A percentile compares a stretch with the other conserved stretches of the same genome.
These are phyloP conservation scores for Hypoxylon sp. DNA, from an alignment of 2,329 filamentous ascomycete species.

Conservation along the genomic window DNA sequence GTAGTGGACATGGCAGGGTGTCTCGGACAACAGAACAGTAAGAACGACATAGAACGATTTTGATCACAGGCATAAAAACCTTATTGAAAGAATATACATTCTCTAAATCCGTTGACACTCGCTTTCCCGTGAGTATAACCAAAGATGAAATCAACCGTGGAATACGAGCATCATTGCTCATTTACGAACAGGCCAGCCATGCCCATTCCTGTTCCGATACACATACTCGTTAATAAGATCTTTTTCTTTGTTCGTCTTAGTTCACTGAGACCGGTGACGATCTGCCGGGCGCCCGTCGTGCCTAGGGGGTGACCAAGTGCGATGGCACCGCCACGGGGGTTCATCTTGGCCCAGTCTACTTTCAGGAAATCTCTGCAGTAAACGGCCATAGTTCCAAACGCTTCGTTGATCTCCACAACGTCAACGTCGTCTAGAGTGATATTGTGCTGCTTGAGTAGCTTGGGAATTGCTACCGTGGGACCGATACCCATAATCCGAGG, in stretches of 20 bases:
- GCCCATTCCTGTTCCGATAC: conserved; percentile 78
- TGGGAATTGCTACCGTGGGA: conserved; percentile 80
- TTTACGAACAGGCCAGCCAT: conserved; percentile 78
- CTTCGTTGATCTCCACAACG: conserved; percentile 95
- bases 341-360: conserved; percentile 82
- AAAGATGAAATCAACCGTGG: background rate
- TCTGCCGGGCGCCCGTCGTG: conserved; percentile 82
- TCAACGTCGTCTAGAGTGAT: conserved; percentile 87
- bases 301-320: conserved; percentile 88
- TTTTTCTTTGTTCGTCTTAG: conserved; percentile 88
- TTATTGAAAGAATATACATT: background rate
- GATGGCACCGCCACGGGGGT: conserved; percentile 85
- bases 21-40: background rate
- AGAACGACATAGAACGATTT: background rate
- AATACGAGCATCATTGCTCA: conserved; percentile 60
- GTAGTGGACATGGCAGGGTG: background rate
- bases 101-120: background rate
- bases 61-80: conserved; percentile 15
- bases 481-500: conserved; percentile 98
- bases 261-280: conserved; percentile 92
- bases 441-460: conserved; percentile 86
- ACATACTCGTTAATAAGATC: conserved; percentile 94
- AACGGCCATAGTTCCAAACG: conserved; percentile 97
- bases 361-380: conserved; percentile 85
- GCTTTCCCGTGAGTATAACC: background rate